phyloP scores from a whole-genome alignment of 2,329 filamentous ascomycete species.

The Cryphonectria nitschkei region DNA sequence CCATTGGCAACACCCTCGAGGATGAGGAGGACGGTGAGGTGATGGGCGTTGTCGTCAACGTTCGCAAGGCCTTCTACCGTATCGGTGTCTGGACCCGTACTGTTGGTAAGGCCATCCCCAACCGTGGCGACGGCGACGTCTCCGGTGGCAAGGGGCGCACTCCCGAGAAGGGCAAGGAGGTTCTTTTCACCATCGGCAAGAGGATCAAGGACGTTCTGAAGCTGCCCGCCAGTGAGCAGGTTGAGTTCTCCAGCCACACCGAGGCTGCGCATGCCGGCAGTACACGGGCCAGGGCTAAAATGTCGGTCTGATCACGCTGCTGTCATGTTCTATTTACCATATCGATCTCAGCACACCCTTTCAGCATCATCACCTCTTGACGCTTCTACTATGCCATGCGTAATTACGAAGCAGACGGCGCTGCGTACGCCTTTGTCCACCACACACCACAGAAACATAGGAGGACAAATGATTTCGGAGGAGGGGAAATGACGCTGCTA shows the following conservation, averaged over 20 bases:
- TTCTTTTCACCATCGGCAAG: constrained; percentile 81
- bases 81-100: constrained; percentile 97
- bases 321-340: constrained; percentile 9
- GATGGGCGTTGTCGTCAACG: constrained; percentile 99
- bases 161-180: constrained; percentile 80
- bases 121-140: constrained; percentile 72
- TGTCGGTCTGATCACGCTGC: constrained; percentile 65
- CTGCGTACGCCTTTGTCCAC: neutral
- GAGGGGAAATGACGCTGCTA: constrained; percentile 20
- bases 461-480: constrained; percentile 1
- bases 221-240: constrained; percentile 72
- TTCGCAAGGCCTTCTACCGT: constrained; percentile 97
- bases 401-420: neutral
- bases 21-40: constrained; percentile 93
- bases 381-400: neutral
- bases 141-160: constrained; percentile 78
- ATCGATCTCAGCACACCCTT: constrained; percentile 3
- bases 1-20: constrained; percentile 97
- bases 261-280: constrained; percentile 92
- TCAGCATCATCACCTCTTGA: constrained; percentile 8
- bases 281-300: constrained; percentile 94
- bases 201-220: constrained; percentile 93
- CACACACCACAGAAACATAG: neutral
- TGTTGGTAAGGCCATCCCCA: constrained; percentile 80
- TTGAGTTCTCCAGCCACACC: constrained; percentile 97